Evolutionary conservation across 2,329 filamentous ascomycete genomes (phyloP).

Genomic region (Botrytis deweyae): DNA sequence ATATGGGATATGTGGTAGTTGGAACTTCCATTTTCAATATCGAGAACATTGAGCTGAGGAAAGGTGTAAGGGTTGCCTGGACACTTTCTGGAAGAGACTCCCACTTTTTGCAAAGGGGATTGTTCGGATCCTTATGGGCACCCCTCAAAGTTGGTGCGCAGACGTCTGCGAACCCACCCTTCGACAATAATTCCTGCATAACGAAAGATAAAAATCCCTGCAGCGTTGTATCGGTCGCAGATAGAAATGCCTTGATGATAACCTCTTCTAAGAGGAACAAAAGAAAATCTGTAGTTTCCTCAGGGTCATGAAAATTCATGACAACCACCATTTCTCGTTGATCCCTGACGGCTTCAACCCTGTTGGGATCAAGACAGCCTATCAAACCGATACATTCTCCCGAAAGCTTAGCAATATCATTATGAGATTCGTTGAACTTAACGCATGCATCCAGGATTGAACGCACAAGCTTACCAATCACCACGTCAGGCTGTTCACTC

Average conservation of each 20-base stretch:
- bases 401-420: conserved; percentile 69
- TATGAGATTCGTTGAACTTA: conserved; percentile 69
- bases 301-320: conserved; percentile 76
- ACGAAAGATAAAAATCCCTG: conserved; percentile 92
- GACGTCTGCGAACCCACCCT: conserved; percentile 68
- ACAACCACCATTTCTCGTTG: conserved; percentile 82
- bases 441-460: conserved; percentile 82
- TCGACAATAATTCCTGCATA: conserved; percentile 86
- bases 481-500: conserved; percentile 78
- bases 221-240: conserved; percentile 79
- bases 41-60: conserved; percentile 79
- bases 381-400: conserved; percentile 83
- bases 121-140: conserved; percentile 46
- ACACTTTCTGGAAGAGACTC: conserved; percentile 71
- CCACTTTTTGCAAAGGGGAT: conserved; percentile 72
- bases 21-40: conserved; percentile 58
- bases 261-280: conserved; percentile 83
- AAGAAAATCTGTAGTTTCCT: conserved; percentile 82
- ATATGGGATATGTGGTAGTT: conserved; percentile 73
- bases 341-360: conserved; percentile 75
- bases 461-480: conserved; percentile 69
- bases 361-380: conserved; percentile 88
- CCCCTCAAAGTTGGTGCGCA: conserved; percentile 35
- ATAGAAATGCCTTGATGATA: conserved; percentile 86
- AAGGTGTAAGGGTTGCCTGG: conserved; percentile 81